These are phyloP conservation scores for Arthrobotrys entomopaga DNA, from an alignment of 2,329 filamentous ascomycete species.

Conservation along the genomic window DNA sequence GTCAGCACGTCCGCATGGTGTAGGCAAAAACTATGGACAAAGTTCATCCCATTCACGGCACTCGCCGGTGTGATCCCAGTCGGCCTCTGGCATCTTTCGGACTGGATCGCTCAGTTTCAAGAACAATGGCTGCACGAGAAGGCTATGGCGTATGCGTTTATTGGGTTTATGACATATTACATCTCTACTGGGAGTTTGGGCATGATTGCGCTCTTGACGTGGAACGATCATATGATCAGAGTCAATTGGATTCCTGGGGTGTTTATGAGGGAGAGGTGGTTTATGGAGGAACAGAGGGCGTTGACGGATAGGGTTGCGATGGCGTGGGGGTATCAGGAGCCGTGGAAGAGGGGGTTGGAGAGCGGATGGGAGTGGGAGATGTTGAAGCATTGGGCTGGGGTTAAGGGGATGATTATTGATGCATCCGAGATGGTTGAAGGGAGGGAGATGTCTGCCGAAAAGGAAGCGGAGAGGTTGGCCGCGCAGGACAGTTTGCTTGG, in stretches of 20 bases:
- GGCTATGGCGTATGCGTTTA: slow-evolving; percentile 81
- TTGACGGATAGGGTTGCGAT: slow-evolving; percentile 86
- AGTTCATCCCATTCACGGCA: slow-evolving; percentile 70
- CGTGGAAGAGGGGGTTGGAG: slow-evolving; percentile 84
- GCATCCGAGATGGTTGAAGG: slow-evolving; percentile 90
- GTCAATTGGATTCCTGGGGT: slow-evolving; percentile 90
- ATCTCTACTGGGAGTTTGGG: slow-evolving; percentile 83
- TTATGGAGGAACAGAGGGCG: slow-evolving; percentile 87
- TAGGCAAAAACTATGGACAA: slow-evolving; percentile 74
- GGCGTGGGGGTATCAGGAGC: slow-evolving; percentile 90
- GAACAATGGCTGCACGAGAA: slow-evolving; percentile 78
- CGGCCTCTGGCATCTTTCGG: slow-evolving; percentile 76
- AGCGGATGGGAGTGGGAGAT: slow-evolving; percentile 89
- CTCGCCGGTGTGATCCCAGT: slow-evolving; percentile 69
- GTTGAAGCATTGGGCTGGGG: slow-evolving; percentile 81
- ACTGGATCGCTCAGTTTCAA: slow-evolving; percentile 74
- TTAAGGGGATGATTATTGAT: slow-evolving; percentile 89
- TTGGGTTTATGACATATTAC: slow-evolving; percentile 83
- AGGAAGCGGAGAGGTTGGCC: slow-evolving; percentile 45
- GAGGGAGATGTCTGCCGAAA: slow-evolving; percentile 70
- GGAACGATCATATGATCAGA: slow-evolving; percentile 93
- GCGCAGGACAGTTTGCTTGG: slow-evolving; percentile 47
- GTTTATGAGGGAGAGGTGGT: slow-evolving; percentile 81
- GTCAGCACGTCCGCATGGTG: slow-evolving; percentile 75
- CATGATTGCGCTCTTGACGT: slow-evolving; percentile 82